phyloP scores from a whole-genome alignment of 306 rosid species.

The Casuarina glauca region DNA sequence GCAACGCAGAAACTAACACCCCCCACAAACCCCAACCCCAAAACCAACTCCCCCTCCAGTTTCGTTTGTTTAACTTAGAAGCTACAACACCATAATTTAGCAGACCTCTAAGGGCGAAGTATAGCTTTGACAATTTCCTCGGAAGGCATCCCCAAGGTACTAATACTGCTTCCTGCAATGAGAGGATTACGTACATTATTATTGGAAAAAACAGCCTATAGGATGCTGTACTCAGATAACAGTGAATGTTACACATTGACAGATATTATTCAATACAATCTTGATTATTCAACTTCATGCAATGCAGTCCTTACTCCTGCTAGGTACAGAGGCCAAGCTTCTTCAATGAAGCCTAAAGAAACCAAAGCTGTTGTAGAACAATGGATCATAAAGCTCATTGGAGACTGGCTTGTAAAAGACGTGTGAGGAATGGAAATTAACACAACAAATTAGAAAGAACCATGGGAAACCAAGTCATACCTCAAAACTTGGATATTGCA shows the following conservation, averaged over 20 bases:
- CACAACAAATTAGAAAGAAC: not conserved
- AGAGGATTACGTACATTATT: constrained; percentile 3
- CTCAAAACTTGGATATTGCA: constrained; percentile 76
- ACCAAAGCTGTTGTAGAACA: not conserved
- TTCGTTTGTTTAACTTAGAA: not conserved
- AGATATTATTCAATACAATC: not conserved
- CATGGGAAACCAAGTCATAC: constrained; percentile 38
- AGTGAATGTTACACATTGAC: not conserved
- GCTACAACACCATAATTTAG: constrained; percentile 11
- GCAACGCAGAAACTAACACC: not conserved
- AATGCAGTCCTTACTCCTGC: not conserved
- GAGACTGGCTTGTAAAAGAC: not conserved
- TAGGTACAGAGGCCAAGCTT: not conserved
- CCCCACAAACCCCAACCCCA: too few relatives aligned
- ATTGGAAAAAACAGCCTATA: not conserved
- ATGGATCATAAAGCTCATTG: not conserved
- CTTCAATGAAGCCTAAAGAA: not conserved
- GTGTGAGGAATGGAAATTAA: not conserved
- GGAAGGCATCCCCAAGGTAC: constrained; percentile 80
- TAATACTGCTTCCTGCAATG: constrained; percentile 68
- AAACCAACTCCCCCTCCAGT: too few relatives aligned
- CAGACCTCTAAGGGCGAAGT: constrained; percentile 89
- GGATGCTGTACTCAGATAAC: constrained; percentile 6
- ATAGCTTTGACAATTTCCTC: constrained; percentile 64
- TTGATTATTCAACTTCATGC: not conserved